Evolutionary conservation across 768 basidiomycete species (phyloP).

Genomic region (Lentinus brumalis): DNA sequence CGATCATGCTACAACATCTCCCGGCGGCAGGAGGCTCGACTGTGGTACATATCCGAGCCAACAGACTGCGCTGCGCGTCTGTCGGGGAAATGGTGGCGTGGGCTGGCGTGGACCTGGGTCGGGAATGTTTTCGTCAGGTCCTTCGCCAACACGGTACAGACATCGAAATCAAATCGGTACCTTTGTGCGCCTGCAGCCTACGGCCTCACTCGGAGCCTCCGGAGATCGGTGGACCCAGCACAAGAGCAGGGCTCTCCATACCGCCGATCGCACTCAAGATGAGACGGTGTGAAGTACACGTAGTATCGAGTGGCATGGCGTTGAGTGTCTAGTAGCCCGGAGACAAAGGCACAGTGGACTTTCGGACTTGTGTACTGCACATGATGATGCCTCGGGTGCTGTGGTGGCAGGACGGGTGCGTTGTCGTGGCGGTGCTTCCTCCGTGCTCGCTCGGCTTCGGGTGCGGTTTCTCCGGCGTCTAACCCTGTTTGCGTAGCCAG

Average conservation of each 20-base stretch:
- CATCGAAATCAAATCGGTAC: no score
- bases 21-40: neutral
- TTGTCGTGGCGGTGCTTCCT: slow-evolving; percentile 1
- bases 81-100: neutral
- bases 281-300: no score
- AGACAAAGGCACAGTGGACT: neutral
- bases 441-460: neutral
- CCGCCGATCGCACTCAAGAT: no score
- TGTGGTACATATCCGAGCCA: neutral
- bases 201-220: no score
- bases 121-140: neutral
- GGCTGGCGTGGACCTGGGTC: no score
- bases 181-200: no score
- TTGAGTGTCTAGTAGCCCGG: no score
- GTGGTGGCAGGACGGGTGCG: slow-evolving; percentile 2
- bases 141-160: no score
- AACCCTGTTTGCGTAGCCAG: neutral
- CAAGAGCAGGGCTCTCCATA: no score
- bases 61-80: neutral
- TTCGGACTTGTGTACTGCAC: neutral
- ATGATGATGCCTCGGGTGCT: neutral
- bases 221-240: no score
- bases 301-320: no score
- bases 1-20: neutral
- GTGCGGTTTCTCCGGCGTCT: neutral